Evolutionary conservation across 2,329 filamentous ascomycete genomes (phyloP), one percentile per base, ranked within the genome.

Genomic region (Xylariomycetidae sp.): DNA sequence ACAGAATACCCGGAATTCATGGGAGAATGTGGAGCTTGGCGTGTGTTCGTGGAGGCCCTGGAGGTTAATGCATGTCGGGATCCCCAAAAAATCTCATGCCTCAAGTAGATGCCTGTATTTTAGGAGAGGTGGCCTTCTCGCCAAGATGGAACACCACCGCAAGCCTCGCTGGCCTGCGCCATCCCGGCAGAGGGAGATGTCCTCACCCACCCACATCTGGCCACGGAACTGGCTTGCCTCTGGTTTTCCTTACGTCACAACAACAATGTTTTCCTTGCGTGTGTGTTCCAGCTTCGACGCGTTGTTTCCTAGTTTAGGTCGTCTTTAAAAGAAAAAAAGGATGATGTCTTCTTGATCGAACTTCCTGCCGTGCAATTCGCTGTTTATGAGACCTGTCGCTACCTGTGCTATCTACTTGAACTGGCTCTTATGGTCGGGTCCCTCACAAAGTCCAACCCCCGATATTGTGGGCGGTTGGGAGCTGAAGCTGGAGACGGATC

Each of bases 31-130:
- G 33, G 39, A 44, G 48, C 44, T 41, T 35, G 46, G 42, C 39
- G 41, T 39, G n/a, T 19, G 43, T 44, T 49, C 38, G 46, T 48
- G 41, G 39, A 41, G 41, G 44, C 47, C 37, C 40, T 34, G 48
- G 45, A 50, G 42, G 48, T 44, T 48, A 46, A 53, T 49, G 39
- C 40, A 37, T 40, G 48, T 51, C 44, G 46, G 45, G 46, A 43
- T n/a, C n/a, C n/a, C n/a, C 32, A 35, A 43, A 46, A 43, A 31
- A 38, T 33, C 39, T 27, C 35, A 40, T 36, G 39, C n/a, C n/a
- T n/a, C 43, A 42, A 47, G 47, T 54, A 56, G 52, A 58, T 48
- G 49, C 39, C 42, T 58, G 53, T 57, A 58, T 54, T 58, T 51
- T 58, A 58, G 46, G 48, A 51, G 47, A 44, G 47, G 19, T 38